Base-by-base conservation (phyloP, 495 filamentous ascomycete species). In the Rusavskia elegans region DNA sequence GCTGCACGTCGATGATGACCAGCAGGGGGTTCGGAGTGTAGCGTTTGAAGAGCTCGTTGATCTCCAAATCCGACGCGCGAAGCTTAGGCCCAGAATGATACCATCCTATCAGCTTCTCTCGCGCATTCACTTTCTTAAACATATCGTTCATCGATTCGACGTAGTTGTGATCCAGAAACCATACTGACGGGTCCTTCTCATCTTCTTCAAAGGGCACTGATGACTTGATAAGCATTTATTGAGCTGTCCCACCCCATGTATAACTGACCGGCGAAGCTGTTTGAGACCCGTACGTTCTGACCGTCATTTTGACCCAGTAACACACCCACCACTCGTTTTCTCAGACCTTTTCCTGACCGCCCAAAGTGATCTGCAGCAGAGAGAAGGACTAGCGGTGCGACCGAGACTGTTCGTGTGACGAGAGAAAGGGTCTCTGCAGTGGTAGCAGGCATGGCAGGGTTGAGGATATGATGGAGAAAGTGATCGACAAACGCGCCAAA, bases 101-200 rank as follows among this genome's bases (percentile, higher is more conserved):
- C 92, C 92, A 98, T 68, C 92, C 92, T 73, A 98, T 89, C 63
- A 98, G 77, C 81, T 98, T 98, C 72, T 98, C 92, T 51, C 88
- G 76, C 53, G 92, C 92, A 74, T 98, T 98, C 73, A 98, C 89
- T 71, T 97, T 97, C 78, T 98, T 98, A 76, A 98, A 98, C 92
- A 98, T 98, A 69, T 98, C 92, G 75, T 89, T 92, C 92, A 98
- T 98, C 57, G 83, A 86, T 69, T 98, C 93, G 66, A 98, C 85
- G 63, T 95, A 98, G 75, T 98, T 97, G 78, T 98, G 92, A 60
- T 98, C 92, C 50, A 98, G 74, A 66, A 98, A 98, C 92, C 92
- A 98, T 57, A 98, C 92, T 20, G 89, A 92, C 8, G 92, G 90
- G 66, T 97, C 90, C 66, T 93, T 94, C 58, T 94, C 89, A 66